A percentile compares a stretch with the other conserved stretches of the same genome.
Conservation (phyloP, 257 asterid species). For the Gardenia jasminoides region DNA sequence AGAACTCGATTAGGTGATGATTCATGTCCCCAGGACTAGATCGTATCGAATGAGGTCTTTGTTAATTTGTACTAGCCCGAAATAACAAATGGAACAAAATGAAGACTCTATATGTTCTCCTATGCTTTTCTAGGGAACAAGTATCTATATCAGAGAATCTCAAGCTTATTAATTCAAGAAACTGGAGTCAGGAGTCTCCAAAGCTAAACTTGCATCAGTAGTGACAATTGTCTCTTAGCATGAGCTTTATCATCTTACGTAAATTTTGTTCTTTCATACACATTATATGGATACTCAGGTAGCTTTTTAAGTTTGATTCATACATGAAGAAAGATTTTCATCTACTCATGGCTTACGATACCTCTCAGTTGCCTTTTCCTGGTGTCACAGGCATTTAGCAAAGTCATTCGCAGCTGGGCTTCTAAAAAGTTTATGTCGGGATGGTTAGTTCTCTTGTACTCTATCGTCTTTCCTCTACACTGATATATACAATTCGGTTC, state of each 20-base stretch:
- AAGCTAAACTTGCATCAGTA: not conserved
- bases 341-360: not conserved
- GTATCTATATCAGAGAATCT: not conserved
- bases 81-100: not conserved
- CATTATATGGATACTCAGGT: not conserved
- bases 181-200: not conserved
- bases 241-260: not conserved
- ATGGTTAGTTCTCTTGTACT: slow-evolving; percentile 44
- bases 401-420: slow-evolving; percentile 76
- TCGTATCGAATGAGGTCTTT: not conserved
- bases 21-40: not conserved
- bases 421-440: slow-evolving; percentile 78
- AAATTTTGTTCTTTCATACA: not conserved
- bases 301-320: not conserved
- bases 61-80: not conserved
- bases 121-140: not conserved
- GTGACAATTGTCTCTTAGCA: not conserved
- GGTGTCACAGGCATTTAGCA: slow-evolving; percentile 56
- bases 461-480: not conserved
- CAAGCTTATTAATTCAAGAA: not conserved
- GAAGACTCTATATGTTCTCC: not conserved
- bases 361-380: not conserved
- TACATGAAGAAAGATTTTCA: not conserved
- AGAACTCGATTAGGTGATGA: not conserved
- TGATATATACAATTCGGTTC: not conserved